Evolutionary conservation across 352 stramenopile genomes (phyloP), one percentile per base, ranked within the genome.

Genomic region (Blastocystis sp.): DNA sequence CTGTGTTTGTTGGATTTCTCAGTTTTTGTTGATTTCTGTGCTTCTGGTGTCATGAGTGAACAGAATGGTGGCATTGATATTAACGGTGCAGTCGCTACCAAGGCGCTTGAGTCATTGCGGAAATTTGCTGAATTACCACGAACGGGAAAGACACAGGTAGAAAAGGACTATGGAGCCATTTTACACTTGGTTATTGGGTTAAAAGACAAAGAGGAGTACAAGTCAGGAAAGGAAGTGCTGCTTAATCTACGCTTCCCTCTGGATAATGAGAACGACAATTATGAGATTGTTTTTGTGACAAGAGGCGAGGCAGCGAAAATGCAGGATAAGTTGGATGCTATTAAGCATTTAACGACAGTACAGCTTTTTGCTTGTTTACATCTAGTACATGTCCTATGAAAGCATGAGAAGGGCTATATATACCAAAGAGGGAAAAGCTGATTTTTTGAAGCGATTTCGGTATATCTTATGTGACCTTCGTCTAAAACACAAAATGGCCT

Each of bases 311-410:
- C 73, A 20, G 50, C 43, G 2, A 26, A 30, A 3, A 43, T 56
- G 34, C 13, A 26, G 63, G 41, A 47, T 2, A 66, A 85, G 26
- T 45, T 85, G 20, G 11, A 39, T 24, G 13, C 30, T 53, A 11
- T 66, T 2, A 26, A 24, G 30, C 45, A 85, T 18, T n/a, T 85
- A 20, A 54, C 73, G 20, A 85, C 73, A 66, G 73, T 85, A 50
- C 2, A 18, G 6, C n/a, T 11, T 45, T 4, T 53, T n/a, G 6
- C 11, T 26, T 0, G 16, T 5, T 85, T 54, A 65, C n/a, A 11
- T n/a, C 30, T 85, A 85, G 73, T 85, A 66, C 63, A 66, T 85
- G 30, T 85, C 73, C 1, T 85, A 54, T n/a, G 24, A 85, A 3
- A 56, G 55, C 9, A 65, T 85, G 45, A 85, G 63, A 41, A 85